phyloP scores from a whole-genome alignment of 2,329 filamentous ascomycete species.

The Cordyceps pruinosa region DNA sequence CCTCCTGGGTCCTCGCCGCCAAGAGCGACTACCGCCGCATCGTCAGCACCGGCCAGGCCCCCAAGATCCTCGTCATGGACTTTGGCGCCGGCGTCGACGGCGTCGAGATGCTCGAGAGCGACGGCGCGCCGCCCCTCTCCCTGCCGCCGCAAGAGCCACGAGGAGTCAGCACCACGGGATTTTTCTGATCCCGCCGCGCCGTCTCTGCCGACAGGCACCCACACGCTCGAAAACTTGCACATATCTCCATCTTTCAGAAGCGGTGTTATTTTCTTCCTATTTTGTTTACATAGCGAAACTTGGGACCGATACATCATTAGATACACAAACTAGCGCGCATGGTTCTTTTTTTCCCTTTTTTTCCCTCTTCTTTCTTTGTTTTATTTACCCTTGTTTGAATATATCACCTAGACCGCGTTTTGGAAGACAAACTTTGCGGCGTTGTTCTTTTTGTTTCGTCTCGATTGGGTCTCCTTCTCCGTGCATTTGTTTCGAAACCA shows the following conservation, averaged over 20 bases:
- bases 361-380: not conserved
- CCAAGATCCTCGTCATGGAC: slow-evolving; percentile 87
- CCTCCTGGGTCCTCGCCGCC: slow-evolving; percentile 91
- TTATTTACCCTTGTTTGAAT: no score
- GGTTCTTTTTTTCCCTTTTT: not conserved
- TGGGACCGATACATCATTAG: not conserved
- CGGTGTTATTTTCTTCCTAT: not conserved
- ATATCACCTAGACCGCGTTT: not conserved
- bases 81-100: slow-evolving; percentile 62
- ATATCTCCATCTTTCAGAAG: not conserved
- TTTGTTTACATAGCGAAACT: not conserved
- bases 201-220: no score
- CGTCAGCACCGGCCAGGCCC: slow-evolving; percentile 90
- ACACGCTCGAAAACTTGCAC: not conserved
- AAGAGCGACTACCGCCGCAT: slow-evolving; percentile 95
- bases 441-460: not conserved
- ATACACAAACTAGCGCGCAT: slow-evolving; percentile 2
- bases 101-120: slow-evolving; percentile 52
- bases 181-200: not conserved
- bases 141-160: no score
- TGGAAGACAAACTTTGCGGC: not conserved
- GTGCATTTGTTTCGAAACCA: not conserved
- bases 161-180: no score
- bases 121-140: no score
- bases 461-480: not conserved